Base-by-base conservation (phyloP, 371 early-diverging fungal genomes). In the Cokeromyces recurvatus region DNA sequence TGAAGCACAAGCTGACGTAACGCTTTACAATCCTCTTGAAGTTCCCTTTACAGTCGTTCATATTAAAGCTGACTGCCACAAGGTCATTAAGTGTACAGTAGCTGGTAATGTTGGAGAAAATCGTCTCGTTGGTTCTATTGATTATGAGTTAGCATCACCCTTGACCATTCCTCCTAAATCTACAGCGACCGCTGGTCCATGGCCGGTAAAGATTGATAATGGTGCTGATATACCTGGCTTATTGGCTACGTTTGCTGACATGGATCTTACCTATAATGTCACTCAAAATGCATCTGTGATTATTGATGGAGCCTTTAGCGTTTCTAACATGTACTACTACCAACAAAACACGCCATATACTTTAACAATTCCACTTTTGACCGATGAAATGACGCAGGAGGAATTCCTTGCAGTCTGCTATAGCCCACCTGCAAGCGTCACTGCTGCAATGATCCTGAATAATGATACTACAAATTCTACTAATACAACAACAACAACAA, bases 11-110 rank as follows among this genome's bases (percentile, higher is more conserved):
- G 56, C 71, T 9, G 55, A 51, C 6, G 66, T 72, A 25, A 62
- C 60, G 5, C 51, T 77, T 21, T 57, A 60, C 38, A 77, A 77
- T 47, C 78, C 78, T 25, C 57, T 77, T 43, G 66, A 72, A 34
- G 54, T 71, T 2, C 38, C 58, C 21, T 58, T 68, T 34, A 59
- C 55, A 29, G 49, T 77, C 32, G 46, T 46, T n/a, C 42, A 43
- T 29, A 62, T 77, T 40, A 43, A 48, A 12, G 74, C 78, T 31
- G 12, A 16, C 4, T 35, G 42, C 17, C 38, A 24, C 2, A 36
- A 46, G 9, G n/a, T 22, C 6, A 10, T 45, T 8, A 5, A 15
- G 0, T 56, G 56, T 46, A 14, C 17, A 16, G 38, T 42, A 11
- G 36, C 37, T 5, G 38, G 38, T 21, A 25, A 16, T 15, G 14